phyloP scores from a whole-genome alignment of 441 rosid genomes.

The Syzygium syzygioides region DNA sequence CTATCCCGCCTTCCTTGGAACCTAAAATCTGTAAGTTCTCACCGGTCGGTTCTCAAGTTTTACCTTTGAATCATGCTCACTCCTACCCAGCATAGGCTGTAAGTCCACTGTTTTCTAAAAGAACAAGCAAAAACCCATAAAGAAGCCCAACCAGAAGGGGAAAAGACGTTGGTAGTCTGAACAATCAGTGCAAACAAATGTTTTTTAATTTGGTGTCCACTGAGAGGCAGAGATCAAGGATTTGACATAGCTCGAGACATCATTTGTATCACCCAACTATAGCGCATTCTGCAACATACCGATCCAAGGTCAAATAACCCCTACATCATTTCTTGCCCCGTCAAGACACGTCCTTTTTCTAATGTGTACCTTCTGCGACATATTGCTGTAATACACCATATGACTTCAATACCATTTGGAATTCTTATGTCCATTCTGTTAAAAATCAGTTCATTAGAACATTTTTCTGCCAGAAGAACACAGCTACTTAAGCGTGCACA shows the following conservation, averaged over 20 bases:
- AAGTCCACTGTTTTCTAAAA: constrained; percentile 49
- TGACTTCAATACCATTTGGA: background rate
- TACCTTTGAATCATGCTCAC: too few relatives aligned
- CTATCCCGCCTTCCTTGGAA: too few relatives aligned
- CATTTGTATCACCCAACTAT: background rate
- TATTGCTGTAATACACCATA: background rate
- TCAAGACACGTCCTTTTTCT: background rate
- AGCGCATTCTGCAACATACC: background rate
- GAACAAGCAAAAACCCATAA: background rate
- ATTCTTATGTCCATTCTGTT: background rate
- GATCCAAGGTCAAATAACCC: background rate
- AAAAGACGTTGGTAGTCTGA: background rate
- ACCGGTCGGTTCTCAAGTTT: too few relatives aligned
- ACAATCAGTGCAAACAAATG: background rate
- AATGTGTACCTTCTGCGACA: background rate
- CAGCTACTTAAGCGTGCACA: background rate
- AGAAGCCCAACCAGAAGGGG: background rate
- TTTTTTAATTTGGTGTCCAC: background rate
- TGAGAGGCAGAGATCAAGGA: background rate
- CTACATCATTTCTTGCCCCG: background rate
- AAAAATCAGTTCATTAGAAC: background rate
- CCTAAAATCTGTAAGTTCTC: too few relatives aligned
- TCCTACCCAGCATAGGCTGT: constrained; percentile 40
- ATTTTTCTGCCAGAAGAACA: background rate
- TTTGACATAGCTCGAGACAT: background rate